Evolutionary conservation across 495 filamentous ascomycete species (phyloP), one percentile per base, ranked within the genome.

Genomic region (Penicillium dipodomyicola): DNA sequence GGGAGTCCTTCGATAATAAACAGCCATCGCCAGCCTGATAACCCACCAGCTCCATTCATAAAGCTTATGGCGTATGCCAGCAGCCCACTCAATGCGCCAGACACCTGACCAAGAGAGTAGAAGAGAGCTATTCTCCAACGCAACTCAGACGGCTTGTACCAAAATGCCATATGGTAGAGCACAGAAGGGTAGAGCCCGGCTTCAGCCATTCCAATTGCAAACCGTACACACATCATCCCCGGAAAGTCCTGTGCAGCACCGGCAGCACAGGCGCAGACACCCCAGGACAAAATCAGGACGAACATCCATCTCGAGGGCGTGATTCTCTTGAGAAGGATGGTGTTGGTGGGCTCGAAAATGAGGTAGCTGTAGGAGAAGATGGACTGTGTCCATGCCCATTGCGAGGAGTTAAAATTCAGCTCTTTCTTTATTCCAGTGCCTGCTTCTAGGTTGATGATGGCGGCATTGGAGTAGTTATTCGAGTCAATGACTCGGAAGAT

Each of bases 1-100:
- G 73, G 73, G 6, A 79, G 52, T 0, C 76, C 77, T 62, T 80
- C 74, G 3, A 80, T 51, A 19, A 80, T 60, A 43, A 79, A 80
- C 25, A 80, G 54, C 75, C 75, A 78, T 20, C 73, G 47, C 76
- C 76, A 79, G 8, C 73, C 76, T 15, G 68, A 63, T 0, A 75
- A 56, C 0, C 69, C 73, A 12, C 65, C 65, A 1, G 63, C 41
- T 0, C 66, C 65, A 50, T 75, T 64, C 72, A 76, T 72, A 39
- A 70, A 72, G 19, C 68, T 65, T 45, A 78, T 72, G 3, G 69
- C 72, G 25, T 75, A 74, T 14, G 75, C 75, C 3, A 78, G 61
- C 22, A 78, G 41, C 10, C 73, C 74, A 56, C 71, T 72, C 49
- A 77, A 52, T 6, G 72, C 68, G 2, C 70, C 61, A 0, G 71